Conservation (phyloP, 495 filamentous ascomycete species). For the Daldinia childiae region DNA sequence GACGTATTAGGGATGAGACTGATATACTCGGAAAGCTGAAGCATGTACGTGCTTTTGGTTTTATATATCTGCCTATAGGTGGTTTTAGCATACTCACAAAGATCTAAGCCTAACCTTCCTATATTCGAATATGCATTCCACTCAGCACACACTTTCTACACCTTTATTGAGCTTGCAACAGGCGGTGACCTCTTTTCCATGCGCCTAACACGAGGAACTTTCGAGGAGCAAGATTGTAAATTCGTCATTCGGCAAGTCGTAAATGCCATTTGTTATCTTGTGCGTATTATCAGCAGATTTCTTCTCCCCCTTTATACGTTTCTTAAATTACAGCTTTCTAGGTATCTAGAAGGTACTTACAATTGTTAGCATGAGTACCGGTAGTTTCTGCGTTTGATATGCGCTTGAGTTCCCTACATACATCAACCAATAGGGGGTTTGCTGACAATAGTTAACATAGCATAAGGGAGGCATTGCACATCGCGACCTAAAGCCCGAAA, state of each 20-base stretch:
- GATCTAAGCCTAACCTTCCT: conserved; percentile 28
- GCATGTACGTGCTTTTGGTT: conserved; percentile 61
- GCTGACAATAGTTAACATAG: conserved; percentile 3
- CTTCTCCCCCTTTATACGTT: neutral
- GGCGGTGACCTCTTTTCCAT: conserved; percentile 69
- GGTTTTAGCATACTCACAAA: conserved; percentile 3
- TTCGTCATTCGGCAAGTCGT: conserved; percentile 86
- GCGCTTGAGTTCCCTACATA: neutral
- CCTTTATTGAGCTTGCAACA: conserved; percentile 72
- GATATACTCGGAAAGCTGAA: conserved; percentile 64
- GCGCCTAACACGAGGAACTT: conserved; percentile 54
- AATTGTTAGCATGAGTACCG: neutral
- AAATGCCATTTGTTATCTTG: conserved; percentile 77
- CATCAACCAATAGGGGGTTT: neutral
- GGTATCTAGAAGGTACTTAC: too few relatives aligned
- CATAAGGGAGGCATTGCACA: conserved; percentile 84
- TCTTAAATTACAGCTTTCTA: neutral
- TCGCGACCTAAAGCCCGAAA: conserved; percentile 95
- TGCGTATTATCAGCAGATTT: neutral
- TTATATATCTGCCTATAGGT: neutral
- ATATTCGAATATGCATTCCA: conserved; percentile 26
- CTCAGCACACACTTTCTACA: conserved; percentile 53
- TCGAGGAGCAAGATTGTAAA: conserved; percentile 77
- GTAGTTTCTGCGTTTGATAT: neutral
- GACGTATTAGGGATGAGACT: conserved; percentile 59